Percentiles rank a stretch among this genome's conserved stretches.
Evolutionary conservation across 768 basidiomycete genomes (phyloP).

Genomic region (Suillus plorans): DNA sequence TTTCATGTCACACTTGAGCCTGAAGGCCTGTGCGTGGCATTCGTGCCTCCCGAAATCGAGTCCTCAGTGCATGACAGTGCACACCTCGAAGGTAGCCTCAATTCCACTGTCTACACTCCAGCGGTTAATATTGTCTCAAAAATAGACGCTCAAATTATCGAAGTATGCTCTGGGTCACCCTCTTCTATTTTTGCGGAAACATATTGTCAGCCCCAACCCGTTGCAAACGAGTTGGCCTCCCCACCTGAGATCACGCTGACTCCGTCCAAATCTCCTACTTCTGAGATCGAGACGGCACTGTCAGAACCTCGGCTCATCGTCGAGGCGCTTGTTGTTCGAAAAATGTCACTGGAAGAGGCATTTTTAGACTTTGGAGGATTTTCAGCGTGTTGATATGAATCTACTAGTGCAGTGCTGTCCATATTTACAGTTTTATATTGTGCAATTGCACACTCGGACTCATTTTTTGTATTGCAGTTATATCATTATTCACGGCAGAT

Average conservation of each 20-base stretch:
- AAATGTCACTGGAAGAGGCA: constrained; percentile 72
- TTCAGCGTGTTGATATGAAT: constrained; percentile 20
- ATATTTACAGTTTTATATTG: neutral
- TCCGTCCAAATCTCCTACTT: constrained; percentile 9
- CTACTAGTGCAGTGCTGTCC: neutral
- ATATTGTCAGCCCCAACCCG: neutral
- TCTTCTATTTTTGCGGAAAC: neutral
- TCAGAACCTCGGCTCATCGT: constrained; percentile 64
- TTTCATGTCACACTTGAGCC: constrained; percentile 33
- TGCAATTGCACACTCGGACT: neutral
- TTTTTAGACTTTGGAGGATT: constrained; percentile 77
- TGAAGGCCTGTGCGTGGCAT: constrained; percentile 6
- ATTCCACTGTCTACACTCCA: neutral
- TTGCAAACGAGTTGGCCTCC: neutral
- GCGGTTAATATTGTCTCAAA: neutral
- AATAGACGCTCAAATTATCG: neutral
- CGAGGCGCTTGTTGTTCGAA: constrained; percentile 77
- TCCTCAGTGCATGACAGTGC: constrained; percentile 11
- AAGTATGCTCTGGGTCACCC: neutral
- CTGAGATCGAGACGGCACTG: neutral
- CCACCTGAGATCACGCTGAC: neutral
- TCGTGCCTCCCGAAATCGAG: constrained; percentile 22
- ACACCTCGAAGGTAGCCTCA: neutral
- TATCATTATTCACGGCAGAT: neutral
- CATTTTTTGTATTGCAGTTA: neutral